A percentile compares a stretch with the other conserved stretches of the same genome.
phyloP scores from a whole-genome alignment of 1,284 basidiomycete genomes.

The Cutaneotrichosporon dermatis region DNA sequence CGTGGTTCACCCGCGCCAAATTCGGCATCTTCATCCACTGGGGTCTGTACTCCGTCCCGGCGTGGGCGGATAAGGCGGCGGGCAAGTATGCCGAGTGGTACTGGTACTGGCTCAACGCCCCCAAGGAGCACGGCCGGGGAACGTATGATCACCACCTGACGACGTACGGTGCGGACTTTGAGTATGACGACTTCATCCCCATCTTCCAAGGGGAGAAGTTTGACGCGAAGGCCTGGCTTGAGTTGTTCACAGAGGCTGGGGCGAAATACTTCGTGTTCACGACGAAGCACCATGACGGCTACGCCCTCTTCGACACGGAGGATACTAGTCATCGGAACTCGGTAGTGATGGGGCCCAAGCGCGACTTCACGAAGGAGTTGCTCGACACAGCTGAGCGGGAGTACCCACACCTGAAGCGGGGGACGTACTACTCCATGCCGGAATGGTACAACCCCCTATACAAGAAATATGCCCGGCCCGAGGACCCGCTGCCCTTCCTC shows the following conservation, averaged over 20 bases:
- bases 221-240: constrained; percentile 57
- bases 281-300: constrained; percentile 52
- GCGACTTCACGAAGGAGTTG: no score
- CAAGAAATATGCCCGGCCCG: no score
- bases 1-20: constrained; percentile 18
- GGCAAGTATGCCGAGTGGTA: no score
- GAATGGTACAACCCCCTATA: no score
- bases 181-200: constrained; percentile 59
- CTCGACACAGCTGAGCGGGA: no score
- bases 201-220: constrained; percentile 56
- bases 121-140: constrained; percentile 44
- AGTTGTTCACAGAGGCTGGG: constrained; percentile 57
- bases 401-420: no score
- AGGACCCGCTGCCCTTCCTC: no score
- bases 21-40: constrained; percentile 58
- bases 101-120: no score
- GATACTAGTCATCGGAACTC: no score
- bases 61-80: constrained; percentile 2
- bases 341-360: no score
- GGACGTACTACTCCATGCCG: no score
- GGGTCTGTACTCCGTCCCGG: constrained; percentile 56
- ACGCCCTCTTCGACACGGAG: constrained; percentile 53
- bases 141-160: not conserved
- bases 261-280: constrained; percentile 62
- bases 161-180: no score